Base-by-base conservation (phyloP, 805 yeast species). In the Kregervanrija delftensis region DNA sequence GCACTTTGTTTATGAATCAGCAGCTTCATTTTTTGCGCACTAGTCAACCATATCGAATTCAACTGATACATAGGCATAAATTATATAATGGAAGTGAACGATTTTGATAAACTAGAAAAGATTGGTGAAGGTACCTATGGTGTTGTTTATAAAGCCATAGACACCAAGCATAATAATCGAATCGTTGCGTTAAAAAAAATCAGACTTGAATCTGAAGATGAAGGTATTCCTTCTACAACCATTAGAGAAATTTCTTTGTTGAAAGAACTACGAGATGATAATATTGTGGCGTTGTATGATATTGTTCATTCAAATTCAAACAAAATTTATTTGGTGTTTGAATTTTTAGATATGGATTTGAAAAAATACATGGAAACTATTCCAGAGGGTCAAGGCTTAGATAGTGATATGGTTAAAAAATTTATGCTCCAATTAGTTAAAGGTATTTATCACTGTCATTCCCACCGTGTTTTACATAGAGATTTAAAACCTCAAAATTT, bases 41-140 rank as follows among this genome's bases (percentile, higher is more conserved):
- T 8, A 22, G 28, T 22, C 28, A 8, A 22, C 28, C 8, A 22
- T 22, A 22, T 22, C 28, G 6, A 22, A 22, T 22, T 22, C 28
- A 22, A 22, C 28, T 22, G 28, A 22, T 22, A 22, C 28, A 22
- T 22, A 22, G 28, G 28, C 22, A 9, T 11, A 37, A 13, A 32
- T 38, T 55, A 10, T 13, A 87, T 87, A 90, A 90, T 85, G 39
- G 98, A 93, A 58, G 72, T 93, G 50, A 80, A 89, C 33, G 96
- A 91, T 65, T 91, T 84, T 66, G 95, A 89, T 62, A 85, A 95
- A 58, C 79, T 91, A 52, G 99, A 93, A 64, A 93, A 93, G 66
- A 87, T 93, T 42, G 99, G 99, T 39, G 99, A 93, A 69, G 97
- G 96, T 50, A 91, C 99, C 2, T 91, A 93, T 63, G 99, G 99